Base-by-base conservation (phyloP, 164 flowering plant genomes). In the Pachysandra terminalis region DNA sequence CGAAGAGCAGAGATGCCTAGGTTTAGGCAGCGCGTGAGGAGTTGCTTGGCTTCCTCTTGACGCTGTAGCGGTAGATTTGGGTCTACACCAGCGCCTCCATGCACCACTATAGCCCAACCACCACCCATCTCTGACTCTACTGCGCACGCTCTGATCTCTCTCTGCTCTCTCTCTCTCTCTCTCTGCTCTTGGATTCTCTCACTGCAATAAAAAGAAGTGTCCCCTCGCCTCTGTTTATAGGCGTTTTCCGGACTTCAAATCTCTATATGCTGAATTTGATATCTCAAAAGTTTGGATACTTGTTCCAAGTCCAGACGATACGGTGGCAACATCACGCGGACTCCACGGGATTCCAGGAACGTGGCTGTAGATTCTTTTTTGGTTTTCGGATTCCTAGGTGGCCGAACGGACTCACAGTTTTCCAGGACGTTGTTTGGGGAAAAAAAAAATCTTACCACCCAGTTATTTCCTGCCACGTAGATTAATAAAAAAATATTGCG, bases 1-100 rank as follows among this genome's bases (percentile, higher is more conserved):
- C 80, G 85, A 54, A 95, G 95, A 63, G 98, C 86, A 59, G 91
- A 77, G 82, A 88, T 82, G 65, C 97, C 99, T 19, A 92, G 77
- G 64, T 86, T 70, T 28, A 95, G 96, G 83, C 93, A 87, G 56
- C 90, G 89, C 63, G 87, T 68, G 65, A 95, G 96, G 74, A 89
- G 88, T 58, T 71, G 73, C 71, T 89, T 89, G 72, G 97, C 97
- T 27, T 82, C 82, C 63, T 89, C 93, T 49, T 89, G 99, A 51
- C 93, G 87, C 26, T 90, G 71, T 2, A 16, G 26, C 2, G 99
- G 96, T 35, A 92, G 97, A 68, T 87, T 90, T 1, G 98, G 99
- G 76, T 90, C 97, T 6, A 92, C 88, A 15, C 98, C 99, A 32
- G 99, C 98, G 59, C 99, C 99, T 9, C 99, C 99, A 72, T 95